Conservation (phyloP, 2,329 filamentous ascomycete species). For the Cercospora beticola region DNA sequence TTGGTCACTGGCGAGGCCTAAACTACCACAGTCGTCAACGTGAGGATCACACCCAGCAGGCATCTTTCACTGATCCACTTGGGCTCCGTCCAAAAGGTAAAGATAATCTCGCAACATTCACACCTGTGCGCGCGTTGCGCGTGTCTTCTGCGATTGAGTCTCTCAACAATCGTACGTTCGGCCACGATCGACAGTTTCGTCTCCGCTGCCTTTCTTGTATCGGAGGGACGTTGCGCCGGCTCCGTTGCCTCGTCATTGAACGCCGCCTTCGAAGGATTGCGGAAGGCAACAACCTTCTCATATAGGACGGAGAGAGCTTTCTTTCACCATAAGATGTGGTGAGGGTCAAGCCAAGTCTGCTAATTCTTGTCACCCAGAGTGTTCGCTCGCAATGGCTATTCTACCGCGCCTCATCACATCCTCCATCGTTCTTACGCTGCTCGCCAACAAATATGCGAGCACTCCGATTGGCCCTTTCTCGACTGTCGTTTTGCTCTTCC, state of each 20-base stretch:
- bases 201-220: background rate
- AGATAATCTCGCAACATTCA: too few species aligned
- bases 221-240: background rate
- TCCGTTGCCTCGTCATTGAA: conserved; percentile 1
- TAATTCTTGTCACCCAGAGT: background rate
- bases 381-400: conserved; percentile 1
- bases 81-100: background rate
- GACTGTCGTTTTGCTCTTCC: conserved; percentile 45
- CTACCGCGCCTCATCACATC: background rate
- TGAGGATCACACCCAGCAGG: background rate
- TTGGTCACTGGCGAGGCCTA: background rate
- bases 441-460: conserved; percentile 29
- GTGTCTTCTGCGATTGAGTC: background rate
- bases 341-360: background rate
- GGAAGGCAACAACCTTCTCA: conserved; percentile 4
- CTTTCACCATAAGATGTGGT: background rate
- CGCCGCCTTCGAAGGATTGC: background rate
- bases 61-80: background rate
- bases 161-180: background rate
- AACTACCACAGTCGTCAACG: background rate
- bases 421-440: conserved; percentile 1
- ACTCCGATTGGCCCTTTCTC: conserved; percentile 38
- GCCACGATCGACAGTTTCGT: background rate
- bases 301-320: background rate
- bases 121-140: too few species aligned